These are phyloP conservation scores for Conidiobolus incongruus DNA, from an alignment of 371 early-diverging fungal genomes.

Conservation along the genomic window DNA sequence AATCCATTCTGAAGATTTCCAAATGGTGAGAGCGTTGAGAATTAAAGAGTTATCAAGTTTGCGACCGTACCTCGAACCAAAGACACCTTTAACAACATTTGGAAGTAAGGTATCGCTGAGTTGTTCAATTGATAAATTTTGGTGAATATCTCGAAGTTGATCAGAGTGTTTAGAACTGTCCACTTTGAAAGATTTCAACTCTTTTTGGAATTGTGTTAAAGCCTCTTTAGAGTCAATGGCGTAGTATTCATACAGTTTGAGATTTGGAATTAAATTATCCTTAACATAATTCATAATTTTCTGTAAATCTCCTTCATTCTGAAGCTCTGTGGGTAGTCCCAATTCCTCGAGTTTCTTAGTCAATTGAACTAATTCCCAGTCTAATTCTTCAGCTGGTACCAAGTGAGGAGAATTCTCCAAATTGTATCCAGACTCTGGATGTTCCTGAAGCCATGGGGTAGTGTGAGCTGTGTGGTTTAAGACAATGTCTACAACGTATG, in stretches of 20 bases:
- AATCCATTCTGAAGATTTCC: background rate
- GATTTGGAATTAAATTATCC: slow-evolving; percentile 24
- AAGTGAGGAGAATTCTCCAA: slow-evolving; percentile 85
- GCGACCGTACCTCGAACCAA: too few species aligned
- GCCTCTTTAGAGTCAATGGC: slow-evolving; percentile 32
- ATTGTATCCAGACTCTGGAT: slow-evolving; percentile 94
- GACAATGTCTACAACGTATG: slow-evolving; percentile 80
- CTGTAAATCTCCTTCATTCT: slow-evolving; percentile 37
- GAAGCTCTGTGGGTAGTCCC: slow-evolving; percentile 14
- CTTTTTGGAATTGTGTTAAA: too few species aligned
- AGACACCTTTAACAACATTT: too few species aligned
- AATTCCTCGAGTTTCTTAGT: slow-evolving; percentile 26
- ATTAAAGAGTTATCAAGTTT: background rate
- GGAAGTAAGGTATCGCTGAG: too few species aligned
- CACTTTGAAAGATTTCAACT: too few species aligned
- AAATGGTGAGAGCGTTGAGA: background rate
- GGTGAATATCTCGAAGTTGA: too few species aligned
- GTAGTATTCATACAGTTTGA: slow-evolving; percentile 80
- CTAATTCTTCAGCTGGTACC: slow-evolving; percentile 77
- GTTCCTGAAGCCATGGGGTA: slow-evolving; percentile 67
- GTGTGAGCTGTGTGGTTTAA: slow-evolving; percentile 95
- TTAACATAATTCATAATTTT: slow-evolving; percentile 31
- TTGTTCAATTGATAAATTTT: too few species aligned
- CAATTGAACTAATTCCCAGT: slow-evolving; percentile 52
- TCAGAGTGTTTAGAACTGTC: too few species aligned